These are phyloP conservation scores for Saccharomycopsis vini DNA, from an alignment of 805 yeast genomes.

Conservation along the genomic window DNA sequence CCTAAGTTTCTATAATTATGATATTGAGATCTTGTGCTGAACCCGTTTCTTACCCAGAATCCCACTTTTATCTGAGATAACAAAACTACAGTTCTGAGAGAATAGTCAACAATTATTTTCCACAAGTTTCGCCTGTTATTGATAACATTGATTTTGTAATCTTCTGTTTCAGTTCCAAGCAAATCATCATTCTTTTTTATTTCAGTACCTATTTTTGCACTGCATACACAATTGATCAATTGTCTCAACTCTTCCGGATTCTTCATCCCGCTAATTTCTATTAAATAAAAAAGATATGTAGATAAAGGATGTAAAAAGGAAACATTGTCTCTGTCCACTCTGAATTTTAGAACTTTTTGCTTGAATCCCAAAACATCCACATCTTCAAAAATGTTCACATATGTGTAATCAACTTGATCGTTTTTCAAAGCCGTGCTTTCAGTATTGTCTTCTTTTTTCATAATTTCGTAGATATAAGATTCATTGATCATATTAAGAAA, in stretches of 20 bases:
- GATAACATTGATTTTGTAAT: neutral
- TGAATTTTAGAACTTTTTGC: constrained; percentile 24
- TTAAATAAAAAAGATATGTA: constrained; percentile 59
- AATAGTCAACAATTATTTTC: constrained; percentile 34
- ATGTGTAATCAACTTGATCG: neutral
- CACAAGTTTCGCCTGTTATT: constrained; percentile 6
- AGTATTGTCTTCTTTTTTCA: neutral
- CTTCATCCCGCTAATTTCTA: constrained; percentile 38
- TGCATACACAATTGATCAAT: neutral
- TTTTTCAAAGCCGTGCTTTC: neutral
- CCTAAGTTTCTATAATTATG: constrained; percentile 72
- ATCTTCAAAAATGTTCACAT: constrained; percentile 8
- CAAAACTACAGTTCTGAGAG: constrained; percentile 67
- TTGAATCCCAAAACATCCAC: constrained; percentile 3
- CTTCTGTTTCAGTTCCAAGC: neutral
- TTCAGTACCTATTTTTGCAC: neutral
- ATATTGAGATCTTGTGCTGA: constrained; percentile 67
- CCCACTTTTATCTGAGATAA: constrained; percentile 82
- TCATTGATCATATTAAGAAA: constrained; percentile 7
- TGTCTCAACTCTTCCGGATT: constrained; percentile 19
- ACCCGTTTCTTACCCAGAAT: constrained; percentile 91
- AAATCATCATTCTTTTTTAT: too few species aligned
- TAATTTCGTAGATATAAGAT: neutral
- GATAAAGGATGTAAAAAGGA: constrained; percentile 79
- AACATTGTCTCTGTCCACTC: constrained; percentile 40